phyloP scores from a whole-genome alignment of 257 asterid species.

The Echites panduratus region DNA sequence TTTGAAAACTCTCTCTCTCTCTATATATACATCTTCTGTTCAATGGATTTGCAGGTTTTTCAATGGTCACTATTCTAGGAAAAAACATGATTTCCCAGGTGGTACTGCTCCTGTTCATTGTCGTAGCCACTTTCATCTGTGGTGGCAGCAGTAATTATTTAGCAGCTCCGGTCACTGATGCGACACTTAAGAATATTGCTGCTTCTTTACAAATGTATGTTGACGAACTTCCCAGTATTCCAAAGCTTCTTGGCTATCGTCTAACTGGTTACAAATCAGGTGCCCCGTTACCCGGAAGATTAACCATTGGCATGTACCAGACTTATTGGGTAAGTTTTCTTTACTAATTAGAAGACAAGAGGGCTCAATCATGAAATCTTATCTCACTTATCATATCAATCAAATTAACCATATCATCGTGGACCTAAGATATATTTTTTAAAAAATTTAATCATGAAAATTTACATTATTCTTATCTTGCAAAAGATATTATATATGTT shows the following conservation, averaged over 20 bases:
- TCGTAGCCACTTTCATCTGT: neutral
- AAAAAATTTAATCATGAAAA: no score
- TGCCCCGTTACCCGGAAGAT: neutral
- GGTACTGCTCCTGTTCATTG: neutral
- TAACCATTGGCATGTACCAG: slow-evolving; percentile 11
- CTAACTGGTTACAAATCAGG: neutral
- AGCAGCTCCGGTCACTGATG: slow-evolving; percentile 5
- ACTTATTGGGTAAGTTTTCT: slow-evolving; percentile 8
- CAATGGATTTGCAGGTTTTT: neutral
- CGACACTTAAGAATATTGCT: slow-evolving; percentile 2
- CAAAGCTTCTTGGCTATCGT: slow-evolving; percentile 8
- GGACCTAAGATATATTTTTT: no score
- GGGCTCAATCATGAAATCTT: no score
- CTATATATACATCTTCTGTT: neutral
- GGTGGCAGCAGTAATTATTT: neutral
- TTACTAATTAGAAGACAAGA: neutral
- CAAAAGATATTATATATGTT: no score
- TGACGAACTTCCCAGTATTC: slow-evolving; percentile 17
- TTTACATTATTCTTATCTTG: no score
- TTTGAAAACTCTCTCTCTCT: neutral
- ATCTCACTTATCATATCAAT: neutral
- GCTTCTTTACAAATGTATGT: slow-evolving; percentile 17
- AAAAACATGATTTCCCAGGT: neutral
- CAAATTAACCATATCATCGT: no score
- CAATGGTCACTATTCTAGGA: neutral